A percentile compares a stretch with the other conserved stretches of the same genome.
Evolutionary conservation across 345 rosid genomes (phyloP).

Genomic region (Salix brachista): DNA sequence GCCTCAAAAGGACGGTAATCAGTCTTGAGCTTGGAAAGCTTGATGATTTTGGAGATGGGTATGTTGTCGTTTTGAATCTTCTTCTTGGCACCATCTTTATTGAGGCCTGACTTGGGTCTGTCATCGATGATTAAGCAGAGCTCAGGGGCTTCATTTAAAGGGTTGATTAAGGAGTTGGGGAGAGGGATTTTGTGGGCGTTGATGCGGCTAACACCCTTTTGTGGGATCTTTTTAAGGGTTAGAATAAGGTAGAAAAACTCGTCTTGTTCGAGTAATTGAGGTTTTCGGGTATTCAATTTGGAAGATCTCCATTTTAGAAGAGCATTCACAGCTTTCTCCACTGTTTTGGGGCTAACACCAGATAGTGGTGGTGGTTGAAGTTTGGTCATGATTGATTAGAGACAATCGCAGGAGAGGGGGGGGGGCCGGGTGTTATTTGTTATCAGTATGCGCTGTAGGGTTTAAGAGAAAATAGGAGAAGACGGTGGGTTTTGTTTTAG

Average conservation of each 20-base stretch:
- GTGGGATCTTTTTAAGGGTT: slow-evolving; percentile 68
- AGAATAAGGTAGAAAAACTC: slow-evolving; percentile 55
- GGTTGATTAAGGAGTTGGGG: too few species aligned
- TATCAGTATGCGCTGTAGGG: not conserved
- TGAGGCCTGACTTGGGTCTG: too few species aligned
- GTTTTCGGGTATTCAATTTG: slow-evolving; percentile 42
- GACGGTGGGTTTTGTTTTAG: too few species aligned
- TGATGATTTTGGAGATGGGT: too few species aligned
- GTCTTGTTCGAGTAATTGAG: slow-evolving; percentile 67
- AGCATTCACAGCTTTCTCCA: slow-evolving; percentile 40
- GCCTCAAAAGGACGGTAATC: too few species aligned
- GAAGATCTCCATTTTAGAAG: slow-evolving; percentile 54
- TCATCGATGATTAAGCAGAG: too few species aligned
- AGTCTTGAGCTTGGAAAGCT: too few species aligned
- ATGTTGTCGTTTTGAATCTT: too few species aligned
- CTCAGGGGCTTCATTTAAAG: too few species aligned
- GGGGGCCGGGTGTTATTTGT: not conserved
- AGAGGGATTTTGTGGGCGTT: too few species aligned
- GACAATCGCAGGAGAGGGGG: not conserved
- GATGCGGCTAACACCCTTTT: slow-evolving; percentile 32
- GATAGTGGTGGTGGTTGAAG: slow-evolving; percentile 4
- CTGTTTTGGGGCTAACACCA: slow-evolving; percentile 32
- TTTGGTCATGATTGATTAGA: slow-evolving; percentile 3
- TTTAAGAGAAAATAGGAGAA: not conserved
- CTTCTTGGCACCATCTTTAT: too few species aligned